Evolutionary conservation across 768 basidiomycete genomes (phyloP), one percentile per base, ranked within the genome.

Genomic region (Boletales sp.): DNA sequence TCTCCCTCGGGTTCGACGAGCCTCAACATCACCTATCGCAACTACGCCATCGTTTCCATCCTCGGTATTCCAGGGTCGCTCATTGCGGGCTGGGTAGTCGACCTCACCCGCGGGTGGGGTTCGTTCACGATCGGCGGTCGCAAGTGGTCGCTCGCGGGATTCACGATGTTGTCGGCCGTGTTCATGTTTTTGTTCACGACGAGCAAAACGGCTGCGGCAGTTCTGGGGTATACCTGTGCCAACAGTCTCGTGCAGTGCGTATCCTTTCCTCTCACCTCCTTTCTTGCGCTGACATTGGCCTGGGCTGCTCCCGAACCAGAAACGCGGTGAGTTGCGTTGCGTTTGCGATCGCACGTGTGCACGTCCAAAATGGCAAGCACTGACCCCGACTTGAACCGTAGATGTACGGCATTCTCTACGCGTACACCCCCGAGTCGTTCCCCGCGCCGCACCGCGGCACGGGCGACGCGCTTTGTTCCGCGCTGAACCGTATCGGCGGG

Each of bases 401-500:
- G 73, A 75, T 77, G 75, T 79, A 79, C 51, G 79, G 77, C 10
- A 71, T 79, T 10, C 66, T 80, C 13, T 82, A 75, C 46, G 79
- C 79, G 2, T 81, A 80, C 55, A 82, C 81, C 8, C 81, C 81
- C 1, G 80, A 82, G 58, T 76, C 79, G 17, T 82, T 83, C 67
- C 77, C 81, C 0, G 77, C 78, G 0, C 75, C 78, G 4, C 77
- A 79, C 53, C 73, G 81, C 32, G 81, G 81, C 3, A 80, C 79
- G 0, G 79, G 78, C 10, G 75, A 79, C 48, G 79, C 79, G 4
- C 72, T 72, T 55, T 75, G 64, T 53, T 72, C 71, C 52, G 74
- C 71, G 14, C 69, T 79, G 55, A 80, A 80, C 57, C 69, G 76
- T 32, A 69, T 77, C 36, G 72, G 71, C 31, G 78, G 75, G 11